phyloP scores from a whole-genome alignment of 306 rosid genomes.

The Dalbergia cultrata region DNA sequence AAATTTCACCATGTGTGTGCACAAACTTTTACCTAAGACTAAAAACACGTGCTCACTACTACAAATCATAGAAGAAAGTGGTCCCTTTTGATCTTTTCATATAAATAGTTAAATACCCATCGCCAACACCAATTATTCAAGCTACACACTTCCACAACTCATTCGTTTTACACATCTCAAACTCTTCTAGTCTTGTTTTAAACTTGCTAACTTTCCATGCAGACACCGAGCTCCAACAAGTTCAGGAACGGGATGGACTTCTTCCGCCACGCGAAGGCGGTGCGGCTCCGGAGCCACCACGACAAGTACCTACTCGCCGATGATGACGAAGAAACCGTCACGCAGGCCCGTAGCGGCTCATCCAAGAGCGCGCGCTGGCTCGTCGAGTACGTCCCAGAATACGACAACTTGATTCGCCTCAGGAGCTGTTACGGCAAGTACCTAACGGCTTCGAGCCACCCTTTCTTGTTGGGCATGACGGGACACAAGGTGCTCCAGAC shows the following conservation, averaged over 20 bases:
- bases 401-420: slow-evolving; percentile 73
- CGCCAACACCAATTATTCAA: not conserved
- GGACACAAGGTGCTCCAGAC: slow-evolving; percentile 85
- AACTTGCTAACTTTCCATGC: not conserved
- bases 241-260: slow-evolving; percentile 68
- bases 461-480: slow-evolving; percentile 83
- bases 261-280: slow-evolving; percentile 81
- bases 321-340: slow-evolving; percentile 85
- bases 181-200: not conserved
- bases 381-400: slow-evolving; percentile 66
- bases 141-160: not conserved
- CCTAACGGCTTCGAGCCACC: slow-evolving; percentile 78
- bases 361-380: slow-evolving; percentile 73
- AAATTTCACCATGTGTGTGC: not conserved
- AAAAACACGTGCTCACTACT: not conserved
- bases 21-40: slow-evolving; percentile 29
- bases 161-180: not conserved
- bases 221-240: slow-evolving; percentile 54
- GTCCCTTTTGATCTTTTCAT: not conserved
- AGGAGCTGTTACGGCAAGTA: slow-evolving; percentile 84
- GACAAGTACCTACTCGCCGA: slow-evolving; percentile 80
- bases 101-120: not conserved
- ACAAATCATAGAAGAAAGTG: not conserved
- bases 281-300: slow-evolving; percentile 83
- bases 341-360: slow-evolving; percentile 74